Percentiles rank a stretch among this genome's conserved stretches.
phyloP scores from a whole-genome alignment of 108 stramenopile genomes.

The Pseudonitzschia pungens region DNA sequence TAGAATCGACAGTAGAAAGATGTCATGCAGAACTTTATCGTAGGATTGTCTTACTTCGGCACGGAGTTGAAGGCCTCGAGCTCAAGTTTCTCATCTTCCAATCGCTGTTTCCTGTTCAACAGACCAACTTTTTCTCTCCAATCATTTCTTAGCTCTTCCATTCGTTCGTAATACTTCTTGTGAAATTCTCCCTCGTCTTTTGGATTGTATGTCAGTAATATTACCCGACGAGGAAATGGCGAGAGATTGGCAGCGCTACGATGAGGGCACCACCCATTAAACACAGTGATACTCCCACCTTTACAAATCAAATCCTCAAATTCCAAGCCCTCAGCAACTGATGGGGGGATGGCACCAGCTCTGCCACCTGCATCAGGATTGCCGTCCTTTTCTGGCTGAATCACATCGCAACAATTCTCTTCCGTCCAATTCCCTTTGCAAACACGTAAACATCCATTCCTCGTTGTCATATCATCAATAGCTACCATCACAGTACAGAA shows the following conservation, averaged over 20 bases:
- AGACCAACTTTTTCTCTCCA: constrained; percentile 39
- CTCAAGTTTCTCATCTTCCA: constrained; percentile 36
- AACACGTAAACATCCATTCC: constrained; percentile 65
- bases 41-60: constrained; percentile 19
- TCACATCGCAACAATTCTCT: constrained; percentile 26
- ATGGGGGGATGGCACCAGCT: constrained; percentile 53
- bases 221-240: constrained; percentile 57
- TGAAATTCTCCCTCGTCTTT: constrained; percentile 53
- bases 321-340: constrained; percentile 35
- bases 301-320: constrained; percentile 51
- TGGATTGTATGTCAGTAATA: constrained; percentile 75
- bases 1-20: background rate
- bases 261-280: constrained; percentile 67
- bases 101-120: constrained; percentile 16
- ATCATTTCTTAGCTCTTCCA: constrained; percentile 41
- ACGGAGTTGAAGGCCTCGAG: constrained; percentile 43
- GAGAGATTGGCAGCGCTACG: constrained; percentile 46
- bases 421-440: constrained; percentile 53
- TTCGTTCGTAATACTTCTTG: constrained; percentile 50
- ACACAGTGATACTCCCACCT: constrained; percentile 49
- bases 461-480: constrained; percentile 58
- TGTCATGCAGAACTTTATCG: constrained; percentile 17
- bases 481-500: constrained; percentile 77
- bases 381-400: constrained; percentile 42
- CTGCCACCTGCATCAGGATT: constrained; percentile 67